phyloP scores from a whole-genome alignment of 192 early-diverging fungal species.

The Linnemannia schmuckeri region DNA sequence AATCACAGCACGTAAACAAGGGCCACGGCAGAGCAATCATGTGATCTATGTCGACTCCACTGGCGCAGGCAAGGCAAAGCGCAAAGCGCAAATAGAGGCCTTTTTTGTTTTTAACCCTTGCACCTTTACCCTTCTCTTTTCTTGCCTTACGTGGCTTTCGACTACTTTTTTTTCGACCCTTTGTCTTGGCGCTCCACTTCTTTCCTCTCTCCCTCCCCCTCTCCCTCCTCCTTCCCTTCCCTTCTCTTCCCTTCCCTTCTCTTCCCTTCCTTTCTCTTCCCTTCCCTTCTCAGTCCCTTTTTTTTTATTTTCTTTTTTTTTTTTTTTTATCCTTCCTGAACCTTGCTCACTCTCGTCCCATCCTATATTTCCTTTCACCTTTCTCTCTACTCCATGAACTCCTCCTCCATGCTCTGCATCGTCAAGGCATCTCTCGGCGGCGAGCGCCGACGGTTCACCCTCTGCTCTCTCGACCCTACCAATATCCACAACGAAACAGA shows the following conservation, averaged over 20 bases:
- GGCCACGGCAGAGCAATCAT: too few relatives aligned
- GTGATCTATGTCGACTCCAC: too few relatives aligned
- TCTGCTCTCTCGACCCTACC: conserved; percentile 16
- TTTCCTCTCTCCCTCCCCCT: neutral
- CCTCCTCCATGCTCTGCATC: conserved; percentile 25
- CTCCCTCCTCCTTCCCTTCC: neutral
- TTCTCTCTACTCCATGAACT: neutral
- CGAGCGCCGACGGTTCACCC: conserved; percentile 36
- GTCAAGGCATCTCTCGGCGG: conserved; percentile 34
- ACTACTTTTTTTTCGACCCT: neutral
- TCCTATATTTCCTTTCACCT: neutral
- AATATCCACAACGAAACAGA: conserved; percentile 17
- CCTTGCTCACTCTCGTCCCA: neutral
- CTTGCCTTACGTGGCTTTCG: too few relatives aligned
- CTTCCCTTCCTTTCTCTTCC: too few relatives aligned
- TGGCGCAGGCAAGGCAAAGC: too few relatives aligned
- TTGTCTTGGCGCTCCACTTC: neutral
- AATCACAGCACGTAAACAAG: too few relatives aligned
- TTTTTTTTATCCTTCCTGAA: neutral
- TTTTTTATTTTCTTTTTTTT: neutral
- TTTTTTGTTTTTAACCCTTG: too few relatives aligned
- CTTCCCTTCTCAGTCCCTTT: neutral
- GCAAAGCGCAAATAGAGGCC: too few relatives aligned
- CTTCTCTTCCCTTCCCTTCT: neutral
- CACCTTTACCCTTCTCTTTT: too few relatives aligned